phyloP scores from a whole-genome alignment of 768 basidiomycete genomes.

The Russula vinacea region DNA sequence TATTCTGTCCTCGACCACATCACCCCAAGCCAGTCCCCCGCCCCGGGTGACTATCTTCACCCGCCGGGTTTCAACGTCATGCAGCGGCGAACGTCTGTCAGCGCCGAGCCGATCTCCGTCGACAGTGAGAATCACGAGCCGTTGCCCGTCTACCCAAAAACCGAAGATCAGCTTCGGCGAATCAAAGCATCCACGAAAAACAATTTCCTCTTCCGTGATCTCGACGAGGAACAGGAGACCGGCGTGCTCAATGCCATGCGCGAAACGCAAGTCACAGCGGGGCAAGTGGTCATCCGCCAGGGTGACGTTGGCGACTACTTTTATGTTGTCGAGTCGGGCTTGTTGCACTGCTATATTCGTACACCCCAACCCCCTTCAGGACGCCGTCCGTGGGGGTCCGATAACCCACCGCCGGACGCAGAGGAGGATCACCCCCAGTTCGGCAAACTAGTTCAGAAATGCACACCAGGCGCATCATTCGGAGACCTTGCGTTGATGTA shows the following conservation, averaged over 20 bases:
- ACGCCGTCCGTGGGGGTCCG: conserved; percentile 48
- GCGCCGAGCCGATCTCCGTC: conserved; percentile 92
- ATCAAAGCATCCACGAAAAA: conserved; percentile 84
- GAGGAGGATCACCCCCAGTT: conserved; percentile 57
- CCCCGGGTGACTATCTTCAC: conserved; percentile 64
- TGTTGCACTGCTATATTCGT: conserved; percentile 78
- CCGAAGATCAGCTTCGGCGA: conserved; percentile 76
- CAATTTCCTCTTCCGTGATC: conserved; percentile 93
- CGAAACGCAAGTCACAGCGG: conserved; percentile 65
- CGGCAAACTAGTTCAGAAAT: conserved; percentile 81
- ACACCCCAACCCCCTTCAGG: conserved; percentile 54
- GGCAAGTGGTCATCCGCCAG: conserved; percentile 92
- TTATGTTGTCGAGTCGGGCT: conserved; percentile 91
- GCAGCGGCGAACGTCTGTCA: conserved; percentile 90
- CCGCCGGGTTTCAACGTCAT: conserved; percentile 74
- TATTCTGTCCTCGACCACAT: conserved; percentile 38
- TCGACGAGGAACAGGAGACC: conserved; percentile 92
- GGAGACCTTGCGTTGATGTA: conserved; percentile 99
- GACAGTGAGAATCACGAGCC: conserved; percentile 62
- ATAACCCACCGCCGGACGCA: conserved; percentile 41
- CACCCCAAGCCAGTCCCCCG: conserved; percentile 34
- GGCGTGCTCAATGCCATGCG: conserved; percentile 96
- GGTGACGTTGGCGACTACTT: conserved; percentile 97
- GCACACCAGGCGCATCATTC: conserved; percentile 81
- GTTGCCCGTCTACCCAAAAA: conserved; percentile 75